A percentile compares a stretch with the other conserved stretches of the same genome.
phyloP scores from a whole-genome alignment of 1,284 basidiomycete genomes.

The Tetrapyrgos nigripes region DNA sequence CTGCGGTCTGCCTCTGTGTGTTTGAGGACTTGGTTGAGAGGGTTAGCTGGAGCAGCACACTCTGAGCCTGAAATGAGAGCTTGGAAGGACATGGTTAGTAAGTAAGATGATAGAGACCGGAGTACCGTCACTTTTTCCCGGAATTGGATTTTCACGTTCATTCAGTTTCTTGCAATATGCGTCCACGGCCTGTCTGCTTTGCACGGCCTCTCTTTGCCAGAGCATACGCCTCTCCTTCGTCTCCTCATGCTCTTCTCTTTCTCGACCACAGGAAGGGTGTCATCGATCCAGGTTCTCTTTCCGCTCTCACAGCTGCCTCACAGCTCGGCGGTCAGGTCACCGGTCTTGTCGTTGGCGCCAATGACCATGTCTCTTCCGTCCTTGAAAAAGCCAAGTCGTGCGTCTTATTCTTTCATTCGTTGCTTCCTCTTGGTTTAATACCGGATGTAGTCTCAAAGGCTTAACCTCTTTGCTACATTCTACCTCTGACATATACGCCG shows the following conservation, averaged over 20 bases:
- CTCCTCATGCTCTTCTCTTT: constrained; percentile 82
- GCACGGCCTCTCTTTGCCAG: constrained; percentile 40
- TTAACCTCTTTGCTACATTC: constrained; percentile 57
- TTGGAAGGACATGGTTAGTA: constrained; percentile 68
- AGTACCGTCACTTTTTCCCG: neutral
- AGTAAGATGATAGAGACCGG: neutral
- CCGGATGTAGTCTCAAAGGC: constrained; percentile 51
- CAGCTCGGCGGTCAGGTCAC: constrained; percentile 88
- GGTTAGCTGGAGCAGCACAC: constrained; percentile 87
- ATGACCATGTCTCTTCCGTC: constrained; percentile 72
- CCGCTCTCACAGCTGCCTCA: constrained; percentile 89
- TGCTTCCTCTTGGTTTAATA: constrained; percentile 22
- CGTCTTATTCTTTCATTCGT: constrained; percentile 25
- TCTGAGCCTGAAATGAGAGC: constrained; percentile 90
- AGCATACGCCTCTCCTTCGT: constrained; percentile 59
- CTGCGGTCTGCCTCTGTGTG: constrained; percentile 92
- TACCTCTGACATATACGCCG: constrained; percentile 55
- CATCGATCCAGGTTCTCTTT: constrained; percentile 87
- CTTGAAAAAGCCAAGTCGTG: constrained; percentile 86
- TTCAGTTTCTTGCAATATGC: constrained; percentile 3
- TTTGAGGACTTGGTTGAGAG: constrained; percentile 90
- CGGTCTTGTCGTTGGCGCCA: constrained; percentile 84
- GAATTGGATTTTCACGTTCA: constrained; percentile 6
- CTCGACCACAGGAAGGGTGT: constrained; percentile 88
- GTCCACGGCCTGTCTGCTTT: constrained; percentile 12